These are phyloP conservation scores for Phoma herbarum DNA, from an alignment of 2,329 filamentous ascomycete species.

Conservation along the genomic window DNA sequence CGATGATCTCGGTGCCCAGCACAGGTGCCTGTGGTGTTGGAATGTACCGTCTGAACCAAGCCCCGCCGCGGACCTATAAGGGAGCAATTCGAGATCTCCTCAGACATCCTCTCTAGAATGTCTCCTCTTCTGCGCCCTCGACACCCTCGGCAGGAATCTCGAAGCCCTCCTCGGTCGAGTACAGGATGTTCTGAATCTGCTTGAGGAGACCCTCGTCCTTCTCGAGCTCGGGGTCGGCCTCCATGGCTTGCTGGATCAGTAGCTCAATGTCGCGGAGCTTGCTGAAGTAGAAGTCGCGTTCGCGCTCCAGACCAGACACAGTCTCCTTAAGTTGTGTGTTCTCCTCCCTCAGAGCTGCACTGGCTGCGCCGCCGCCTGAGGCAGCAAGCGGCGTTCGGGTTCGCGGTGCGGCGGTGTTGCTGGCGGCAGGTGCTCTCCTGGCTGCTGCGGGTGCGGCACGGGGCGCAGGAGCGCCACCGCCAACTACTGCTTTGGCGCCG, in stretches of 20 bases:
- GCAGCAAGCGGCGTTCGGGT: slow-evolving; percentile 53
- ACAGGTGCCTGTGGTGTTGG: not conserved
- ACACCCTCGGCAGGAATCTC: slow-evolving; percentile 82
- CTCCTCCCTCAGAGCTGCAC: slow-evolving; percentile 81
- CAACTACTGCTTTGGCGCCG: slow-evolving; percentile 69
- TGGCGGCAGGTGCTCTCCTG: slow-evolving; percentile 55
- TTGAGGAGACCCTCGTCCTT: slow-evolving; percentile 94
- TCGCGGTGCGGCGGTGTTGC: slow-evolving; percentile 51
- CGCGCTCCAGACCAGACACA: slow-evolving; percentile 91
- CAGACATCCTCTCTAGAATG: slow-evolving; percentile 32
- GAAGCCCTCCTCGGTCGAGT: slow-evolving; percentile 87
- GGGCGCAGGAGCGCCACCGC: slow-evolving; percentile 57
- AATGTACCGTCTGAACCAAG: not conserved
- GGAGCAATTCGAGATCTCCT: not conserved
- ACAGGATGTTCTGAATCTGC: slow-evolving; percentile 95
- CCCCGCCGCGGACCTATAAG: not conserved
- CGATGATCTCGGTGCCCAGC: not conserved
- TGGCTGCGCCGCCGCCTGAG: slow-evolving; percentile 66
- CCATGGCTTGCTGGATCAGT: slow-evolving; percentile 89
- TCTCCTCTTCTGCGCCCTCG: slow-evolving; percentile 79
- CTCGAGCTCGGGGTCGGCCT: slow-evolving; percentile 90
- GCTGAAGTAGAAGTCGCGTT: slow-evolving; percentile 99
- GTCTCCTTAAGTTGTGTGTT: slow-evolving; percentile 92
- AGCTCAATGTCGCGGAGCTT: slow-evolving; percentile 98
- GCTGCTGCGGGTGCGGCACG: slow-evolving; percentile 62